Percentiles rank a stretch among this genome's conserved stretches.
These are phyloP conservation scores for Aureobasidium sp. DNA, from an alignment of 2,329 filamentous ascomycete genomes.

Conservation along the genomic window DNA sequence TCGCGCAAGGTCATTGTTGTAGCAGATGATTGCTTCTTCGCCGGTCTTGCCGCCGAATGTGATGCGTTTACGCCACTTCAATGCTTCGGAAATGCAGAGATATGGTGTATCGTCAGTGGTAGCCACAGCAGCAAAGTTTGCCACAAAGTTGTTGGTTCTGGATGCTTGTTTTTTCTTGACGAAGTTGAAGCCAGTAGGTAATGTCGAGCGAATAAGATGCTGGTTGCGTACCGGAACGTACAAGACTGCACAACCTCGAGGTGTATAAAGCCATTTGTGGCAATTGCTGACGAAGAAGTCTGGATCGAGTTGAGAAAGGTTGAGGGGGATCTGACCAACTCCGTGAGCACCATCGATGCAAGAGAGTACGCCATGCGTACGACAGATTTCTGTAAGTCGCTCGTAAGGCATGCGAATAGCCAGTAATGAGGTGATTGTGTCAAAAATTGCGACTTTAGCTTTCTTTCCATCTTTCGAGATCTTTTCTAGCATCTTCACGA, in stretches of 20 bases:
- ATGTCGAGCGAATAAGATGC: slow-evolving; percentile 60
- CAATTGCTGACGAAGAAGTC: slow-evolving; percentile 87
- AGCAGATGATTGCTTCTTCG: slow-evolving; percentile 60
- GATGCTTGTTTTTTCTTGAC: slow-evolving; percentile 8
- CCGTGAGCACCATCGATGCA: slow-evolving; percentile 84
- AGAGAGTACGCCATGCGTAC: slow-evolving; percentile 60
- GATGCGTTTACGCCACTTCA: slow-evolving; percentile 51
- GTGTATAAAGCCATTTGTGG: slow-evolving; percentile 84
- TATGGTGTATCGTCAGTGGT: slow-evolving; percentile 61
- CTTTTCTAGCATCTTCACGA: slow-evolving; percentile 40
- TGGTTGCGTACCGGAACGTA: slow-evolving; percentile 75
- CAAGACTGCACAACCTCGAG: slow-evolving; percentile 72
- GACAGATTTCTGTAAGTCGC: slow-evolving; percentile 55
- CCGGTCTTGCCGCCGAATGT: slow-evolving; percentile 35
- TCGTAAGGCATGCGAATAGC: slow-evolving; percentile 76
- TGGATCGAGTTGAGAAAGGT: slow-evolving; percentile 59
- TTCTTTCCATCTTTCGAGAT: slow-evolving; percentile 51
- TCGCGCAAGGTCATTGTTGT: slow-evolving; percentile 56
- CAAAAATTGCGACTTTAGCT: slow-evolving; percentile 65
- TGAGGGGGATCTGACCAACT: slow-evolving; percentile 67
- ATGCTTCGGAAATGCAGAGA: slow-evolving; percentile 63
- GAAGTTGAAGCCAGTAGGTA: slow-evolving; percentile 68
- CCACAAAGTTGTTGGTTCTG: slow-evolving; percentile 39
- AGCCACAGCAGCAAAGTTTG: slow-evolving; percentile 13
- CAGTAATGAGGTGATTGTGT: slow-evolving; percentile 71